Base-by-base conservation (phyloP, 2,329 filamentous ascomycete genomes). In the Trichoderma asperellum region DNA sequence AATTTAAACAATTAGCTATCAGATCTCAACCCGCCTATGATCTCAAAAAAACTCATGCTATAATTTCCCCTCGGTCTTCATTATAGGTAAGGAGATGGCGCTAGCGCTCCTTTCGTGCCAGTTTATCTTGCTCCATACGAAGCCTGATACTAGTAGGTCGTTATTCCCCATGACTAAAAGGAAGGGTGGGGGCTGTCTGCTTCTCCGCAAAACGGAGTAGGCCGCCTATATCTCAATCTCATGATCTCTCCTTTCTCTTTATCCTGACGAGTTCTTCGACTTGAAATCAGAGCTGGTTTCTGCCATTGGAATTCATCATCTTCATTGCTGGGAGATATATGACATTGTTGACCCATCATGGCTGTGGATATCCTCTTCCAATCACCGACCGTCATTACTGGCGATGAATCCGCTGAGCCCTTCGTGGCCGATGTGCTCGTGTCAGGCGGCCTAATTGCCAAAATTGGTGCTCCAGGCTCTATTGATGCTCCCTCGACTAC, bases 351-450 rank as follows among this genome's bases (percentile, higher is more conserved):
- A 10, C 21, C 37, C n/a, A 24, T 34, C 49, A 69, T 69, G 68
- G 43, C 68, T 18, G 55, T 68, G 2, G 66, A 72, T 2, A 72
- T 75, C 2, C 66, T 75, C 21, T 74, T 75, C 63, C 53, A 66
- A 14, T 73, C 71, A 14, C 63, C 72, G 11, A 74, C 72, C n/a
- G 70, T 75, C 27, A 68, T 75, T 24, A 73, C 67, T 1, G 73
- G 73, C 55, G 72, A 74, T 53, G 73, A 74, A 47, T 65, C 67
- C 11, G 69, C 68, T 3, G 57, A 53, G 24, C 72, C 73, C 8
- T 73, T 73, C 14, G 67, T 73, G 32, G 73, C 73, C 8, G 73
- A 75, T 63, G 73, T 75, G 18, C 60, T 75, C 2, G 68, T 75
- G 14, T 65, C 62, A 2, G 56, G 70, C 34, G 73, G 73, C n/a